Conservation (phyloP, 2,329 filamentous ascomycete genomes). For the Talaromyces funiculosus region DNA sequence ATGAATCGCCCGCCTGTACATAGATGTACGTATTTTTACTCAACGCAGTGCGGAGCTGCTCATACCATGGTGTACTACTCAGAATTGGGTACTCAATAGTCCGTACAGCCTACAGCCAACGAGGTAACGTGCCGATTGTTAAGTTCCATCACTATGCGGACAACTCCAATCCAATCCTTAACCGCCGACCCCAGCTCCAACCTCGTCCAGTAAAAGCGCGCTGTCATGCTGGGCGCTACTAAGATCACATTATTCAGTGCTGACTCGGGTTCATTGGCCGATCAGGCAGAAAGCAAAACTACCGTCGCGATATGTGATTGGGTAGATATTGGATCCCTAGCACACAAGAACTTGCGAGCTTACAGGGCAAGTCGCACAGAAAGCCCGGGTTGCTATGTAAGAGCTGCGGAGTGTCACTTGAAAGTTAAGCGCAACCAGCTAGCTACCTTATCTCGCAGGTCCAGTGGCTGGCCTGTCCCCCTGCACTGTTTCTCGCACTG, state of each 20-base stretch:
- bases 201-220: neutral
- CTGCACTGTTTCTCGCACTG: neutral
- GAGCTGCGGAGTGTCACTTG: neutral
- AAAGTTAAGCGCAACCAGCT: neutral
- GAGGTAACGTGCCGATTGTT: neutral
- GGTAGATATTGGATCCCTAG: neutral
- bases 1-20: neutral
- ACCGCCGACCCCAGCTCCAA: constrained; percentile 4
- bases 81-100: neutral
- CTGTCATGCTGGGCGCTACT: neutral
- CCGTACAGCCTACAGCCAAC: neutral
- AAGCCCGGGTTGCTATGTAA: neutral
- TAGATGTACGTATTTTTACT: neutral
- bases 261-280: neutral
- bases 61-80: no score
- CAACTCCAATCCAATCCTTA: constrained; percentile 7
- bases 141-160: neutral
- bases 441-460: neutral
- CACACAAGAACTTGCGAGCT: neutral
- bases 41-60: neutral
- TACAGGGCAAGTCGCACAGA: neutral
- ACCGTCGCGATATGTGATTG: neutral
- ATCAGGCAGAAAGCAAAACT: neutral
- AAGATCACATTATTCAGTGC: neutral
- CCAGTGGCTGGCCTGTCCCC: neutral